Conservation (phyloP, 1,284 basidiomycete genomes). For the Boletus sp. region DNA sequence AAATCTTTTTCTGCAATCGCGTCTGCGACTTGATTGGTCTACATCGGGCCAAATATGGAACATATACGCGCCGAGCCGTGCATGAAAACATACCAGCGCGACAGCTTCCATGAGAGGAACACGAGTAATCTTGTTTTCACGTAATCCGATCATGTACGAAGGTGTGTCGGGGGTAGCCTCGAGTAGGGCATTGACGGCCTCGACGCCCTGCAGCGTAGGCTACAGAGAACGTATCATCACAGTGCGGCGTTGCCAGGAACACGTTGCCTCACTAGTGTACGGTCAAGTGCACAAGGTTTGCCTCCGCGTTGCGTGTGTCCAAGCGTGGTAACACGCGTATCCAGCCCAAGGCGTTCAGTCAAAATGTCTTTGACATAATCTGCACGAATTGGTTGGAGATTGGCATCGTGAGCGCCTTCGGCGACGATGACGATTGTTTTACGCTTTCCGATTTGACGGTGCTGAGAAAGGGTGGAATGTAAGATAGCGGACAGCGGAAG, state of each 20-base stretch:
- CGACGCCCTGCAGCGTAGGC: slow-evolving; percentile 93
- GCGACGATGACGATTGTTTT: slow-evolving; percentile 99
- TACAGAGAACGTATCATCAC: slow-evolving; percentile 29
- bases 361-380: slow-evolving; percentile 91
- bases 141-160: slow-evolving; percentile 95
- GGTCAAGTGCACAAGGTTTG: slow-evolving; percentile 87
- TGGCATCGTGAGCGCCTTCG: slow-evolving; percentile 87
- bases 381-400: slow-evolving; percentile 86
- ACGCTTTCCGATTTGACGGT: slow-evolving; percentile 89
- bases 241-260: background rate
- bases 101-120: slow-evolving; percentile 94
- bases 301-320: slow-evolving; percentile 98
- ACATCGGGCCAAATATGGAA: slow-evolving; percentile 2
- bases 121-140: slow-evolving; percentile 93
- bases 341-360: slow-evolving; percentile 81
- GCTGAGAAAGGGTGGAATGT: slow-evolving; percentile 44
- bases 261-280: slow-evolving; percentile 67
- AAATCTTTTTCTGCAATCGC: slow-evolving; percentile 88
- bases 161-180: slow-evolving; percentile 87
- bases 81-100: slow-evolving; percentile 52
- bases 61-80: slow-evolving; percentile 1
- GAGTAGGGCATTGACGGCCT: slow-evolving; percentile 91
- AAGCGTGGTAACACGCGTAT: slow-evolving; percentile 96
- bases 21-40: slow-evolving; percentile 84
- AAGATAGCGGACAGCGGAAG: background rate